Conservation (phyloP, 306 rosid species). For the Urtica urens region DNA sequence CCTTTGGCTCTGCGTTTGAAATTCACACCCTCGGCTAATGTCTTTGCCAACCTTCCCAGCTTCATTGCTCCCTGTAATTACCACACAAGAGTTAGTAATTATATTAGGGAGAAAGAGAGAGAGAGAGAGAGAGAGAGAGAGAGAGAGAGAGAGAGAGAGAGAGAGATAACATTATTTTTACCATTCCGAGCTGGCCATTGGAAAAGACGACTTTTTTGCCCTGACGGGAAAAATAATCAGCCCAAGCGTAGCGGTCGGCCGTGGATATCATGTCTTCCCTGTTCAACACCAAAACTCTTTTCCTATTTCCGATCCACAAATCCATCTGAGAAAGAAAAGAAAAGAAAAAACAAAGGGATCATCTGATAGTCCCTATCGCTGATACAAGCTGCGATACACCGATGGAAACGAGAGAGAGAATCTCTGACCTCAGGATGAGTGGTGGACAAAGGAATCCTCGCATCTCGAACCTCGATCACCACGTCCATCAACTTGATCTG, state of each 20-base stretch:
- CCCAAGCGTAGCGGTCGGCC: conserved; percentile 92
- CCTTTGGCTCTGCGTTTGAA: conserved; percentile 90
- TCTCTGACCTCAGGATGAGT: conserved; percentile 77
- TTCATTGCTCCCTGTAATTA: conserved; percentile 71
- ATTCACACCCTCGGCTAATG: conserved; percentile 75
- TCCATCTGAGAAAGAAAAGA: conserved; percentile 48
- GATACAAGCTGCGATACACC: no score
- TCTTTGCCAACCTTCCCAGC: conserved; percentile 67
- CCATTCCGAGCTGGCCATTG: conserved; percentile 92
- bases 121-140: neutral
- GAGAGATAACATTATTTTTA: conserved; percentile 13
- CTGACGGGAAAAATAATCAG: conserved; percentile 52
- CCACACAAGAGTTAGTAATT: conserved; percentile 15
- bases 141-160: neutral
- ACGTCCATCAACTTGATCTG: conserved; percentile 91
- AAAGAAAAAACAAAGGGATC: neutral
- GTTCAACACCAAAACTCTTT: conserved; percentile 79
- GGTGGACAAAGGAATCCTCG: conserved; percentile 83
- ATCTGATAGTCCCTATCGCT: no score
- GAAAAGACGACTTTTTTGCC: conserved; percentile 73
- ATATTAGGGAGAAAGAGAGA: conserved; percentile 7
- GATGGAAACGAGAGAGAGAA: neutral
- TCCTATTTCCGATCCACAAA: conserved; percentile 78
- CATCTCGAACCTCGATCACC: conserved; percentile 87
- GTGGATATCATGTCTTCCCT: conserved; percentile 95